A percentile compares a stretch with the other conserved stretches of the same genome.
phyloP scores from a whole-genome alignment of 2,329 filamentous ascomycete species.

The Aphanoascus verrucosus region DNA sequence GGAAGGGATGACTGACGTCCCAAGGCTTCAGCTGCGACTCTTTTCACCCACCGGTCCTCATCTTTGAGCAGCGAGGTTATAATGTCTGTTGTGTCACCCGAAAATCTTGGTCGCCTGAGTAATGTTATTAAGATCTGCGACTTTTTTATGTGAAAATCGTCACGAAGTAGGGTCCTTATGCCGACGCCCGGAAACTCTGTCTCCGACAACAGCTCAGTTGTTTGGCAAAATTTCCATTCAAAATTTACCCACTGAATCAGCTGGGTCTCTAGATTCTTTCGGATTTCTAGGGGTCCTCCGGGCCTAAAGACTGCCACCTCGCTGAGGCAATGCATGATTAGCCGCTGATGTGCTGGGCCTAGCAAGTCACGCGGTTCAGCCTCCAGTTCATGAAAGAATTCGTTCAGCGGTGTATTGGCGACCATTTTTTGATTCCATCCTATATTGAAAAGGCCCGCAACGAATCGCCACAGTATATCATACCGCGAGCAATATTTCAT shows the following conservation, averaged over 20 bases:
- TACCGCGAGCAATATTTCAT: slow-evolving; percentile 34
- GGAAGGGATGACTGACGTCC: no score
- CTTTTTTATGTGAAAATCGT: no score
- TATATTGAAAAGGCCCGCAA: slow-evolving; percentile 28
- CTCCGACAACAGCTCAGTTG: not conserved
- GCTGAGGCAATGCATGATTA: slow-evolving; percentile 32
- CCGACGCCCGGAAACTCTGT: no score
- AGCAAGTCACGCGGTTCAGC: slow-evolving; percentile 29
- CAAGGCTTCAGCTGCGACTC: no score
- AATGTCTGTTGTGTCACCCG: no score
- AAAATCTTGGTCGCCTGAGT: no score
- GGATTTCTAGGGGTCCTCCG: not conserved
- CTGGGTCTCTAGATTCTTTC: not conserved
- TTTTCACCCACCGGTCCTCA: no score
- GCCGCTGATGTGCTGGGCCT: slow-evolving; percentile 30
- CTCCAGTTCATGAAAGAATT: slow-evolving; percentile 27
- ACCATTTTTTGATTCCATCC: not conserved
- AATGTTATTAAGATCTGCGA: no score
- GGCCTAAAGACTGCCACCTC: slow-evolving; percentile 19
- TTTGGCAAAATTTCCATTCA: not conserved
- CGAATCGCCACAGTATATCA: slow-evolving; percentile 37
- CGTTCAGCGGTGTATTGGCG: slow-evolving; percentile 9
- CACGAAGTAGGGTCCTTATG: no score
- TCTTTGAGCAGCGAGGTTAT: no score
- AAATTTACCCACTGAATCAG: not conserved